A percentile compares a stretch with the other conserved stretches of the same genome.
phyloP scores from a whole-genome alignment of 108 stramenopile species.

The Cyclotella distinguenda region DNA sequence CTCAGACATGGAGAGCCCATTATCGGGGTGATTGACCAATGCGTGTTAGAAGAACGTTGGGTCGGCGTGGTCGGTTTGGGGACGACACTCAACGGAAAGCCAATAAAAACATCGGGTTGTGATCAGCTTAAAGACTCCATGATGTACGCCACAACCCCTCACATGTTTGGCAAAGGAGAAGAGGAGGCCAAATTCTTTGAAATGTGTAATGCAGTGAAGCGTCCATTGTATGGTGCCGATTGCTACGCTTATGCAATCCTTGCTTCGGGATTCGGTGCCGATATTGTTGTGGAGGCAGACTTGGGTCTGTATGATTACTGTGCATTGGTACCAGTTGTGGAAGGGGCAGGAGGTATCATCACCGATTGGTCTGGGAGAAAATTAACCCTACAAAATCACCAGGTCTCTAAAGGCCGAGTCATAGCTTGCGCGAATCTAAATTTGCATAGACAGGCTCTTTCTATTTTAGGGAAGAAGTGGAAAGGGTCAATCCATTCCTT shows the following conservation, averaged over 20 bases:
- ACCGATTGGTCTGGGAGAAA: conserved; percentile 52
- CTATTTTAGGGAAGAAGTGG: conserved; percentile 35
- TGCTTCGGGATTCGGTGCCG: conserved; percentile 57
- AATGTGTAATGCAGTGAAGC: conserved; percentile 25
- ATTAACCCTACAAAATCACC: conserved; percentile 48
- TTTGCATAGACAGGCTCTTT: conserved; percentile 42
- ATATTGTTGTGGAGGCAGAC: conserved; percentile 58
- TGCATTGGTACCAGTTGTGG: conserved; percentile 54
- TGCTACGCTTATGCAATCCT: conserved; percentile 62
- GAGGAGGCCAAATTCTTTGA: conserved; percentile 38
- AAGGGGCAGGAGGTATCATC: conserved; percentile 56
- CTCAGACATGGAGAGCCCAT: conserved; percentile 45
- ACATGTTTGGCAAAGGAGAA: conserved; percentile 56
- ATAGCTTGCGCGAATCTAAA: conserved; percentile 47
- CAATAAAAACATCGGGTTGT: conserved; percentile 28
- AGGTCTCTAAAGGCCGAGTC: conserved; percentile 46
- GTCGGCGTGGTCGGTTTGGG: conserved; percentile 40
- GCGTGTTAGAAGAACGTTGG: conserved; percentile 58
- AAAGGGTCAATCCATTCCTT: conserved; percentile 1
- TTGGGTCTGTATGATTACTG: conserved; percentile 61
- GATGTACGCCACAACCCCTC: conserved; percentile 54
- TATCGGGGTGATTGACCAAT: conserved; percentile 60
- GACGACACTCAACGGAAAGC: conserved; percentile 50
- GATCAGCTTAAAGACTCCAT: conserved; percentile 34
- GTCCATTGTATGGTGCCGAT: conserved; percentile 53